A percentile compares a stretch with the other conserved stretches of the same genome.
phyloP scores from a whole-genome alignment of 768 basidiomycete genomes.

The Mycena kentingensis region DNA sequence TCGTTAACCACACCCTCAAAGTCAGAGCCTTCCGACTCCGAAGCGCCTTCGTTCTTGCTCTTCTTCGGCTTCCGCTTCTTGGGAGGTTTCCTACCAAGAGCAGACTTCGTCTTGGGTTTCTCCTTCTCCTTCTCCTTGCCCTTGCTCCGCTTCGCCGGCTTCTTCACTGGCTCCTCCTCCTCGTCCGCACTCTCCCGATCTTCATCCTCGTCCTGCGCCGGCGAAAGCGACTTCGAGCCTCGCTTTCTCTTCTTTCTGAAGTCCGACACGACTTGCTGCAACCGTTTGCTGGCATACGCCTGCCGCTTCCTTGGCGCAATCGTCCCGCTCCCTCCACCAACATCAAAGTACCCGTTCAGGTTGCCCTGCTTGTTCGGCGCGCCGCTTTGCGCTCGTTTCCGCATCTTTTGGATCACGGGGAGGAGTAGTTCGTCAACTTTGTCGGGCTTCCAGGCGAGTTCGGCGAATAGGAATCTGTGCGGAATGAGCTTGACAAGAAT shows the following conservation, averaged over 20 bases:
- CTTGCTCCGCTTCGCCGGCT: constrained; percentile 10
- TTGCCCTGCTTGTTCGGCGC: constrained; percentile 77
- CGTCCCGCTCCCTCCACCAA: constrained; percentile 66
- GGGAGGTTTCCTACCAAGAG: constrained; percentile 8
- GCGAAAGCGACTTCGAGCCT: constrained; percentile 26
- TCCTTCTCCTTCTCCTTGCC: constrained; percentile 9
- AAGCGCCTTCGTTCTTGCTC: constrained; percentile 18
- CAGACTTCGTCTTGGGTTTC: neutral
- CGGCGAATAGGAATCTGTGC: constrained; percentile 67
- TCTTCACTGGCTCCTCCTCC: constrained; percentile 19
- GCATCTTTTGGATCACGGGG: constrained; percentile 89
- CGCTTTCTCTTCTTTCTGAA: constrained; percentile 62
- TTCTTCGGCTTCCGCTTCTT: constrained; percentile 21
- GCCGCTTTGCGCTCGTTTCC: constrained; percentile 64
- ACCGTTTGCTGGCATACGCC: constrained; percentile 81
- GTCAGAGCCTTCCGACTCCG: constrained; percentile 30
- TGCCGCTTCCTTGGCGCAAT: constrained; percentile 78
- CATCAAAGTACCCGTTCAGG: constrained; percentile 74
- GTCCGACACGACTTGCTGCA: constrained; percentile 84
- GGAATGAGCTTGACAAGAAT: constrained; percentile 12
- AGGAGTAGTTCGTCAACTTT: constrained; percentile 92
- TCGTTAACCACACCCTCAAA: constrained; percentile 28
- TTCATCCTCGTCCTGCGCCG: constrained; percentile 11
- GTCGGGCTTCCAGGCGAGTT: constrained; percentile 76
- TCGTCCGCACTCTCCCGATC: constrained; percentile 28